Base-by-base conservation (phyloP, 164 flowering plant genomes). In the Liquidambar formosana region DNA sequence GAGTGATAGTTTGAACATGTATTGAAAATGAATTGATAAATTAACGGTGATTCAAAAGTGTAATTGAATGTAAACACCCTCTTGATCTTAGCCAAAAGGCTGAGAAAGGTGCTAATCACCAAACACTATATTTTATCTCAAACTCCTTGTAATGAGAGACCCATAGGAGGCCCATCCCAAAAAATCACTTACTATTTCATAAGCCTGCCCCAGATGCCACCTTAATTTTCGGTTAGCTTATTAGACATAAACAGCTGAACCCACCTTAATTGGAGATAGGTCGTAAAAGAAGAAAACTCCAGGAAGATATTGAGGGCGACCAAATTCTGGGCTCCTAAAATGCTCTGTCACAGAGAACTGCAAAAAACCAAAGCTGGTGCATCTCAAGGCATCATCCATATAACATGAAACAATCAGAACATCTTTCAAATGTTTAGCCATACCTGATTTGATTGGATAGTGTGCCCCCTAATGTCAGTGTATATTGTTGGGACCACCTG, bases 401-500 rank as follows among this genome's bases (percentile, higher is more conserved):
- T 43, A 65, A 16, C 21, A 47, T 18, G 62, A 33, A 25, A 10
- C 0, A 57, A 66, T 5, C n/a, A 64, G 18, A 22, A 25, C 45
- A 53, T 23, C 21, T 60, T 22, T 4, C 33, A 33, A 18, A 47
- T 63, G 16, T 38, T n/a, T 28, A n/a, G 19, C 2, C 65, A 10
- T 72, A 87, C 93, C 96, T 88, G 93, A 75, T 90, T 90, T 58
- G 93, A 87, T 57, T 82, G 79, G 27, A 88, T 74, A 58, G 75
- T 83, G 64, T 75, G 87, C 8, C 94, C 97, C 67, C 78, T 79
- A n/a, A 86, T 80, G 70, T 86, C 83, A 10, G 87, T 88, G 80
- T 94, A 94, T 70, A 88, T 71, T 5, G 94, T 94, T 26, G 98
- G 98, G 54, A 94, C 98, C 43, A 94, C 97, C 98, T 94, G 84